Base-by-base conservation (phyloP, 1,284 basidiomycete species). In the Ganoderma multipileum region DNA sequence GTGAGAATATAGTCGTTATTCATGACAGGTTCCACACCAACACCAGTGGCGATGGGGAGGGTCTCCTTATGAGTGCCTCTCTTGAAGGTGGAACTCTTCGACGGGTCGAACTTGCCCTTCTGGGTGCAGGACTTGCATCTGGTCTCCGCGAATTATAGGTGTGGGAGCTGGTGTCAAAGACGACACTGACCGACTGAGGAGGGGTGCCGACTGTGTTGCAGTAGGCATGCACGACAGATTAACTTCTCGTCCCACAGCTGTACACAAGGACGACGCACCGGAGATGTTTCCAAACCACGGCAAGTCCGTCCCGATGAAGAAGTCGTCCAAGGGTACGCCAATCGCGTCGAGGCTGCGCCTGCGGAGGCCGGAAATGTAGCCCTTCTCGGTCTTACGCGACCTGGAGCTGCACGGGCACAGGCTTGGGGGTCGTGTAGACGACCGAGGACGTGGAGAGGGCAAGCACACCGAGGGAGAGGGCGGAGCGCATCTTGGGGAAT, bases 271-370 rank as follows among this genome's bases (percentile, higher is more conserved):
- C 11, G n/a, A 63, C 66, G 36, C 18, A 73, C 74, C 72, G 6
- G 74, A 75, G 60, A 87, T 83, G 70, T 86, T 84, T 26, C 85
- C 85, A 70, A 82, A 87, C 86, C 86, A 87, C 84, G 87, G 86
- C 33, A 87, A 80, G 74, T 87, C 86, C 36, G 86, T 87, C 38
- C 85, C 85, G 52, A 81, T 73, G 80, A 87, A 87, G 74, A 85
- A 86, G 76, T 87, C 85, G 23, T 79, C 79, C 20, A 87, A 76
- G 58, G 84, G 84, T 42, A 85, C 77, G 42, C 79, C 81, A 42
- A 80, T 67, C 2, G 74, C 61, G 20, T 64, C 30, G 23, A 71
- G 57, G 2, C 67, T 69, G 20, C 69, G 66, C 65, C 57, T 65
- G 42, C 74, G 74, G 26, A 72, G 9, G 30, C 61, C 61, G 11